These are phyloP conservation scores for Pseudevernia furfuracea DNA, from an alignment of 495 filamentous ascomycete genomes.

Conservation along the genomic window DNA sequence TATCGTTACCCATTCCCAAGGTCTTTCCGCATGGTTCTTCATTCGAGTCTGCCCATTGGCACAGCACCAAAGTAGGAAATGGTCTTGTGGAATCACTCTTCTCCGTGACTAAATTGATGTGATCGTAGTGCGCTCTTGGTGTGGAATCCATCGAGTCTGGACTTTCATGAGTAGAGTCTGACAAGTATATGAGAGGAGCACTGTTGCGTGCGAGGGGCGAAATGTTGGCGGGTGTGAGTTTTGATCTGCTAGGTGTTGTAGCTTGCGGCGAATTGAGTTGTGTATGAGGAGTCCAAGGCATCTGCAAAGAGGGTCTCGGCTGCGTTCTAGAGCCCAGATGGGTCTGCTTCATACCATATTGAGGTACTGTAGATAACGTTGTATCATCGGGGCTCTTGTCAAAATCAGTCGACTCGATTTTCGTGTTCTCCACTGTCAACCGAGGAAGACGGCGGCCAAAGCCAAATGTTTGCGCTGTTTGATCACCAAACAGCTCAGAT, in stretches of 20 bases:
- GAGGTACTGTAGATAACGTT: neutral
- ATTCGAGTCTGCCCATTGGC: constrained; percentile 1
- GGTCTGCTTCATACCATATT: neutral
- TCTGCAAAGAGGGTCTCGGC: neutral
- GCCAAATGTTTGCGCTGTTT: constrained; percentile 10
- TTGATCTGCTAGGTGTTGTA: neutral
- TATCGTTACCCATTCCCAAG: neutral
- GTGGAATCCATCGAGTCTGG: neutral
- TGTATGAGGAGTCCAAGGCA: neutral
- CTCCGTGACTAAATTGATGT: neutral
- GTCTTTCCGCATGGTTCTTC: constrained; percentile 1
- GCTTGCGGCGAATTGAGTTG: neutral
- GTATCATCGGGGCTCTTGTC: neutral
- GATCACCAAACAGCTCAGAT: constrained; percentile 10
- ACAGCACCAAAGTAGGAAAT: neutral
- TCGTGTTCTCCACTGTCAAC: neutral
- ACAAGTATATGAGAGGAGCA: neutral
- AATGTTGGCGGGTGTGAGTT: neutral
- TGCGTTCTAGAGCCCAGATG: neutral
- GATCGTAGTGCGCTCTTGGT: neutral
- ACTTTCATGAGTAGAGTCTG: neutral
- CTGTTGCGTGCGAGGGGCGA: neutral
- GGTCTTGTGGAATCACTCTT: neutral
- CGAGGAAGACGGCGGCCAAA: constrained; percentile 10
- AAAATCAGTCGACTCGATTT: neutral